Evolutionary conservation across 441 rosid genomes (phyloP), one percentile per base, ranked within the genome.

Genomic region (Populus tomentosa): DNA sequence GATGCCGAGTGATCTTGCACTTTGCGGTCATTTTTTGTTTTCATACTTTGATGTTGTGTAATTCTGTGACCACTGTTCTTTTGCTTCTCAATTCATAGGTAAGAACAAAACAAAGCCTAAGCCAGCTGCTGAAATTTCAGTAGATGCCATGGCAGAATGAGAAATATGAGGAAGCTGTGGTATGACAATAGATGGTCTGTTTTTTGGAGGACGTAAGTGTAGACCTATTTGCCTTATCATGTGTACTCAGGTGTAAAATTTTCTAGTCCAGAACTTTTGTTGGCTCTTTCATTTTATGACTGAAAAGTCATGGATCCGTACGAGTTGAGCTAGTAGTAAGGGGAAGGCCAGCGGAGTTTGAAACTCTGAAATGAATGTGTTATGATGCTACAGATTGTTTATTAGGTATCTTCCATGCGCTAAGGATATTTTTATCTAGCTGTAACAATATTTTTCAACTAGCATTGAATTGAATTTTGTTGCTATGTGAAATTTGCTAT

Each of bases 131-230:
- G 87, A 79, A 72, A 79, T 86, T 80, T 70, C 83, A 4, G 83
- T 56, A 24, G 89, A 87, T 82, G 73, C 84, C 66, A 85, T 91
- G 90, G 80, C 85, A 71, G 90, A 90, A 76, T 83, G 65, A 73
- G 40, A 13, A 36, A 5, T 9, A 6, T 13, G 16, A 1, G 56
- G 20, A 46, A 46, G 56, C 56, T 32, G 21, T 11, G 32, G 24
- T 56, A 42, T 63, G 65, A 26, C 28, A 73, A 59, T 24, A 8
- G 21, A 1, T 71, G 32, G 28, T 56, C 10, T 28, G 66, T 59
- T 59, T 56, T 38, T 42, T 0, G 36, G 26, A 38, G 61, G 33
- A 70, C 24, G 3, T 23, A 61, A 73, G 24, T 61, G 42, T 50
- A 7, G 63, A 67, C 38, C 7, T 7, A 23, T 56, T 56, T 73